These are phyloP conservation scores for Fusarium luffae DNA, from an alignment of 2,329 filamentous ascomycete species.

Conservation along the genomic window DNA sequence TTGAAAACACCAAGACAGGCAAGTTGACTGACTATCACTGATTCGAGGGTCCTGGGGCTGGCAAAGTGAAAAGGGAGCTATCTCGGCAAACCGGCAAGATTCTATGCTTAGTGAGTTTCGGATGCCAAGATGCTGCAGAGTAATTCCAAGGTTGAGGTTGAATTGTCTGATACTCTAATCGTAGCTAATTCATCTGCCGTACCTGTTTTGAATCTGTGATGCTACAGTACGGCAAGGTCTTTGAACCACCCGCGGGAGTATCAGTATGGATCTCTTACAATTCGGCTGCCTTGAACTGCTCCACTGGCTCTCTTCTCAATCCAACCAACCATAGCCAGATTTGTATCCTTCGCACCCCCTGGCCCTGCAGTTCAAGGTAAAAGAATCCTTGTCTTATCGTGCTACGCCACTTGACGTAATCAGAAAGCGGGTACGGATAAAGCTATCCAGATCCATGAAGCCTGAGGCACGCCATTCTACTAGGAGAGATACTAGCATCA, in stretches of 20 bases:
- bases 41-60: slow-evolving; percentile 9
- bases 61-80: background rate
- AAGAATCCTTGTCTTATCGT: slow-evolving; percentile 15
- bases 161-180: background rate
- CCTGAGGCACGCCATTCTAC: slow-evolving; percentile 15
- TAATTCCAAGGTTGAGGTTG: background rate
- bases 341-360: slow-evolving; percentile 8
- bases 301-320: background rate
- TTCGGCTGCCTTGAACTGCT: background rate
- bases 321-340: background rate
- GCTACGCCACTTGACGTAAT: slow-evolving; percentile 42
- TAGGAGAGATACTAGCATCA: background rate
- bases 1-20: background rate
- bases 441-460: background rate
- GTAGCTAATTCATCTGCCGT: background rate
- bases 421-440: slow-evolving; percentile 15
- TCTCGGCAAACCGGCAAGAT: slow-evolving; percentile 19
- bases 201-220: background rate
- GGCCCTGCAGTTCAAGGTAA: slow-evolving; percentile 14
- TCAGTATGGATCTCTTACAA: background rate
- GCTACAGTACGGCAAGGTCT: background rate
- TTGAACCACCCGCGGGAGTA: background rate
- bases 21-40: slow-evolving; percentile 12
- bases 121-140: background rate
- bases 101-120: slow-evolving; percentile 3